A percentile compares a stretch with the other conserved stretches of the same genome.
phyloP scores from a whole-genome alignment of 2,329 filamentous ascomycete species.

The Bipolaris sorokiniana region DNA sequence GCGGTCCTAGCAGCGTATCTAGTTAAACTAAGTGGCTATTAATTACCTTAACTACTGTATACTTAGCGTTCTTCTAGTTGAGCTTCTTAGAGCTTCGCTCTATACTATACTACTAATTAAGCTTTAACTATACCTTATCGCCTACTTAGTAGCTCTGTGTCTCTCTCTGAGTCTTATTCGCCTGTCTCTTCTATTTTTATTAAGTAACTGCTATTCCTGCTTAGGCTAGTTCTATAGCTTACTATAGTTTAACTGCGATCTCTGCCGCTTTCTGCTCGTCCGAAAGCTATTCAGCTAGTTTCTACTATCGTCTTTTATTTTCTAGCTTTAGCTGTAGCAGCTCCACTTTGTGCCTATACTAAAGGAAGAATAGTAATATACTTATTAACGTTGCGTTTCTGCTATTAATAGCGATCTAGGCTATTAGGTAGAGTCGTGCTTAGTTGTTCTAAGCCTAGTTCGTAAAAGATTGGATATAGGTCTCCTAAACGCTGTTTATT shows the following conservation, averaged over 20 bases:
- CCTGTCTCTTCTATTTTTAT: too few species aligned
- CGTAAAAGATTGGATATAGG: not conserved
- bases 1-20: too few species aligned
- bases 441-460: constrained; percentile 1
- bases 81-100: too few species aligned
- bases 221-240: too few species aligned
- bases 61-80: too few species aligned
- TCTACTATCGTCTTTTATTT: not conserved
- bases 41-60: too few species aligned
- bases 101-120: too few species aligned
- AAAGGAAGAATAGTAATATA: not conserved
- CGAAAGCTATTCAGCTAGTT: not conserved
- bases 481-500: not conserved
- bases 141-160: not conserved
- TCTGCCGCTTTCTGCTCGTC: too few species aligned
- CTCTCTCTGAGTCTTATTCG: too few species aligned
- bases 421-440: not conserved
- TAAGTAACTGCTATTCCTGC: too few species aligned
- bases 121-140: not conserved
- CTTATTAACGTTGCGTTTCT: not conserved
- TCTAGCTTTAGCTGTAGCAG: not conserved
- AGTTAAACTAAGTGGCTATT: too few species aligned
- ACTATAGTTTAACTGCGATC: too few species aligned
- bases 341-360: not conserved
- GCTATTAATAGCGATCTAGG: not conserved